Conservation (phyloP, 768 basidiomycete species). For the Boletus reticulatus region DNA sequence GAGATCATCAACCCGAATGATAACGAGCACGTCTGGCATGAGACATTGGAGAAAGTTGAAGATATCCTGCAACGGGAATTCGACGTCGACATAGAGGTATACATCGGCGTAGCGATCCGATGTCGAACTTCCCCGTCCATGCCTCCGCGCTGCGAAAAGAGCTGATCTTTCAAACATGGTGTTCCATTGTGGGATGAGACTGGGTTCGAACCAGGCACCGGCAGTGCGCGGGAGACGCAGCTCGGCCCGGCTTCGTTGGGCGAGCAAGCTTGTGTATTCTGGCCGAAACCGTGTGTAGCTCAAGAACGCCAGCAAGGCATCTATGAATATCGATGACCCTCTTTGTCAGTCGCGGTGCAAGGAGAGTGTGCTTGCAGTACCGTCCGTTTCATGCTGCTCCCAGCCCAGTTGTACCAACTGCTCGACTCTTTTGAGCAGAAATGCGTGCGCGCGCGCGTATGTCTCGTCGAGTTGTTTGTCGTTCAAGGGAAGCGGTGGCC, state of each 20-base stretch:
- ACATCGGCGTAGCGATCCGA: slow-evolving; percentile 1
- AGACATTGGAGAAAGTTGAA: slow-evolving; percentile 9
- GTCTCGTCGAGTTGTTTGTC: neutral
- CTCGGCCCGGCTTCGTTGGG: neutral
- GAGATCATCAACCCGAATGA: slow-evolving; percentile 2
- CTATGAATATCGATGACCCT: neutral
- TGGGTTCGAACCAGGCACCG: slow-evolving; percentile 2
- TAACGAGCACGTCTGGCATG: slow-evolving; percentile 5
- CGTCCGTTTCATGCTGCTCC: neutral
- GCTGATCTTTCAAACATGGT: neutral
- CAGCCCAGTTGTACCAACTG: neutral
- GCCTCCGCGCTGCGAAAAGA: neutral
- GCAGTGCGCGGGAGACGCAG: neutral
- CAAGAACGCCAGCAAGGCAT: neutral
- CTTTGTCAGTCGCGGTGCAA: neutral
- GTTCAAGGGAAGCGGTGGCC: neutral
- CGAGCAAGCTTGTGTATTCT: neutral
- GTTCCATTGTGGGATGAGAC: neutral
- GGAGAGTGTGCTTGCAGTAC: neutral
- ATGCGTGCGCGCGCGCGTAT: neutral
- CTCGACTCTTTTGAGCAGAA: neutral
- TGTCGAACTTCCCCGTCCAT: neutral
- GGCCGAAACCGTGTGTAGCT: neutral
- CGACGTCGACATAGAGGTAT: slow-evolving; percentile 8
- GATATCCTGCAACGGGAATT: neutral